Base-by-base conservation (phyloP, 345 rosid species). In the Excoecaria agallocha region DNA sequence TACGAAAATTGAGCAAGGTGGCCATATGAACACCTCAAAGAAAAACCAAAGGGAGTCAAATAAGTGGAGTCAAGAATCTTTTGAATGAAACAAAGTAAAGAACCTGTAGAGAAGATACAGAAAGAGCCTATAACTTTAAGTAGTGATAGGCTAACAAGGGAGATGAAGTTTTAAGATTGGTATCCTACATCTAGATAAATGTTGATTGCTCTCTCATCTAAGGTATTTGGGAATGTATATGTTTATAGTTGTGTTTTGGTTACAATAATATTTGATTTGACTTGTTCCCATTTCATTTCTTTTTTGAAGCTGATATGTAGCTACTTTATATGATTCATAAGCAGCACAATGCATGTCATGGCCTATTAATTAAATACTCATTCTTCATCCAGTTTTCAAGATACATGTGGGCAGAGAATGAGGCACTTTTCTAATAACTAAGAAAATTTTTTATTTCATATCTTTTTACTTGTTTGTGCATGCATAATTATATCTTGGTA, bases 81-180 rank as follows among this genome's bases (percentile, higher is more conserved):
- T 51, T 1, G 83, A 79, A 37, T 48, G 68, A 76, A 72, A 19
- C 37, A 69, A 68, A 60, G 45, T 17, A 12, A 70, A 48, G 75
- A 79, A 46, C 74, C 80, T 3, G 17, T 77, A 68, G 80, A 80
- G 75, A 66, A 24, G 30, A 74, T 62, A 46, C 67, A 46, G 58
- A 81, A 74, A 51, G 86, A 84, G 67, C 74, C 85, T 12, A 84
- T 83, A 63, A 88, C 90, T 22, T 89, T 91, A 8, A 60, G 80
- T 49, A 91, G 88, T 67, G 92, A 91, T 7, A 82, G 98, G 74
- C 98, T 98, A 10, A 80, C 91, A 7, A 89, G 99, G 75, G 98
- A 95, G 87, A 85, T 94, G 83, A 95, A 6, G 59, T 19, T 22
- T 22, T 55, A 17, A 17, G 69, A 41, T 20, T 38, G 48, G 13